phyloP scores from a whole-genome alignment of 306 rosid genomes.

The Quercus wislizeni region DNA sequence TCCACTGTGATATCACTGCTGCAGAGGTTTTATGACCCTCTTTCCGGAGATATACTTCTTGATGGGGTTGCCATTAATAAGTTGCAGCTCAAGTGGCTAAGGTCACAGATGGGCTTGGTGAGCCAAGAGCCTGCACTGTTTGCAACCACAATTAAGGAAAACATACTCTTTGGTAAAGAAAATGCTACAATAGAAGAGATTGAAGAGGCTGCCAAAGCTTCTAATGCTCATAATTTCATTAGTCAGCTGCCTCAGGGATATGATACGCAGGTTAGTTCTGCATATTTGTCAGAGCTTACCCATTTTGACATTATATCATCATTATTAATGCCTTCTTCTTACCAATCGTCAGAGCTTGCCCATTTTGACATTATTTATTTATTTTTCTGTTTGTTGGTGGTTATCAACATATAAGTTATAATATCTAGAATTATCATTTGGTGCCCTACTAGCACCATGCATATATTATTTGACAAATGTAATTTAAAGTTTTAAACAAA shows the following conservation, averaged over 20 bases:
- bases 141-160: conserved; percentile 77
- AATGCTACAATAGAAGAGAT: conserved; percentile 62
- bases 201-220: conserved; percentile 65
- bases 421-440: no score
- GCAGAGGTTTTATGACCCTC: conserved; percentile 87
- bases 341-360: no score
- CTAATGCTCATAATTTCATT: conserved; percentile 85
- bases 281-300: no score
- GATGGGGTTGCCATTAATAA: conserved; percentile 64
- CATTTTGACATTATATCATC: no score
- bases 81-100: conserved; percentile 76
- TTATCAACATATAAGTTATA: no score
- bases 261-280: conserved; percentile 67
- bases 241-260: conserved; percentile 65
- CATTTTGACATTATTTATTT: no score
- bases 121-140: conserved; percentile 94
- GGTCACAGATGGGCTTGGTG: conserved; percentile 90
- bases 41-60: conserved; percentile 55
- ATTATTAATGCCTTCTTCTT: no score
- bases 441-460: no score
- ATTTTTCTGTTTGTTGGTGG: no score
- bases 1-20: conserved; percentile 74
- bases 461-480: no score
- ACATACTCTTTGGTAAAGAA: conserved; percentile 82
- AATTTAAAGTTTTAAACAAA: no score